Percentiles rank a stretch among this genome's conserved stretches.
Conservation (phyloP, 2,329 filamentous ascomycete genomes). For the Paraconiothyrium sp. region DNA sequence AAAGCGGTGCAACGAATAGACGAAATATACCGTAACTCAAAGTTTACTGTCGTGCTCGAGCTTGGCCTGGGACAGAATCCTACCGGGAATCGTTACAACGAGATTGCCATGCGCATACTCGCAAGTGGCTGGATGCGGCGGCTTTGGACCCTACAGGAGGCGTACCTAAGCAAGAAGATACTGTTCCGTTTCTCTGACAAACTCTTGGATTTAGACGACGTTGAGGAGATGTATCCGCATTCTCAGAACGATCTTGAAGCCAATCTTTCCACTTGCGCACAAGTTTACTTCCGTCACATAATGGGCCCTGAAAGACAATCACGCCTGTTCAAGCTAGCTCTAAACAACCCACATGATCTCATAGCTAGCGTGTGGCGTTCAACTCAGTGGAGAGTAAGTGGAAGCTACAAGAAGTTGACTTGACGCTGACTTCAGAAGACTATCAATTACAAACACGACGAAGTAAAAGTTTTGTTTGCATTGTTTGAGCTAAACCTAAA, state of each 20-base stretch:
- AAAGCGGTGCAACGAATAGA: neutral
- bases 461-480: no score
- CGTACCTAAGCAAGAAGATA: neutral
- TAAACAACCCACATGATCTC: neutral
- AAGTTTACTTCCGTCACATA: neutral
- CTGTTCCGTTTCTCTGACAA: neutral
- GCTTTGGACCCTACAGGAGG: neutral
- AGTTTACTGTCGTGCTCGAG: neutral
- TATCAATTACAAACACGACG: no score
- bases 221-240: neutral
- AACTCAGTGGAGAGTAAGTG: neutral
- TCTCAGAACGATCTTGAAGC: neutral
- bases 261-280: neutral
- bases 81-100: neutral
- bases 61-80: neutral
- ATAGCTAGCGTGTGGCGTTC: neutral
- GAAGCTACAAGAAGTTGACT: no score
- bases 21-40: neutral
- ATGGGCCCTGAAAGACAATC: neutral
- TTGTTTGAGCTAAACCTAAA: no score
- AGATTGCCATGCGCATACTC: neutral
- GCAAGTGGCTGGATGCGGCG: neutral
- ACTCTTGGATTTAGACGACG: neutral
- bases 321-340: neutral
- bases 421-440: no score